Percentiles rank a stretch among this genome's conserved stretches.
phyloP scores from a whole-genome alignment of 345 rosid genomes.

The Adansonia digitata region DNA sequence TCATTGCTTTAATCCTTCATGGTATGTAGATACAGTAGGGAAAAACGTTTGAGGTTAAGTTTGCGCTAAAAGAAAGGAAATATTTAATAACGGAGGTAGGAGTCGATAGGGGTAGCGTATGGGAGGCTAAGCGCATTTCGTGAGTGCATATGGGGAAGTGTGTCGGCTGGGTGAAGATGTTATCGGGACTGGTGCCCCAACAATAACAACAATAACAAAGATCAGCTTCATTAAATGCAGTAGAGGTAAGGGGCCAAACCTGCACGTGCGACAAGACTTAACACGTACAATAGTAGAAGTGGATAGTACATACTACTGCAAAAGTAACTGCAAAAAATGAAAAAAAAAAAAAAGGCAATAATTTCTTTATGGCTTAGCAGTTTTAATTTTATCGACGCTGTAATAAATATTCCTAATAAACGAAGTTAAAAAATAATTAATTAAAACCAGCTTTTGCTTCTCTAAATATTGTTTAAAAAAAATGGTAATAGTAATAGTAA shows the following conservation, averaged over 20 bases:
- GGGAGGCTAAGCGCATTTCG: no score
- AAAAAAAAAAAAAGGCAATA: no score
- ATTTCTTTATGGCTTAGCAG: not conserved
- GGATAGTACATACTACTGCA: no score
- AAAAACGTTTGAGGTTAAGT: no score
- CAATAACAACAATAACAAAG: not conserved
- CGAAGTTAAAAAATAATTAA: not conserved
- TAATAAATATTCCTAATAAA: not conserved
- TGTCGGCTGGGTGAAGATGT: constrained; percentile 45
- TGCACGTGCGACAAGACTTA: constrained; percentile 38
- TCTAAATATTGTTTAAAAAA: no score
- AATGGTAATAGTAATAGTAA: not conserved
- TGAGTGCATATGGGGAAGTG: constrained; percentile 22
- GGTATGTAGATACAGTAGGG: no score
- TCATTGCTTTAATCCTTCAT: no score
- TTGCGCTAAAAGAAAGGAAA: no score
- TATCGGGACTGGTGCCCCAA: constrained; percentile 29
- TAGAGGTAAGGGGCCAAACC: not conserved
- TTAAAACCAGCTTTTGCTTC: no score
- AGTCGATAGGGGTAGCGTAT: no score
- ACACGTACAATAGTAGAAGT: constrained; percentile 28
- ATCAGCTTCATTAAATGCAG: not conserved
- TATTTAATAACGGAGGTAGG: no score
- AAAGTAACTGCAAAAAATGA: not conserved
- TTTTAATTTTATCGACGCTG: not conserved